Evolutionary conservation across 2,329 filamentous ascomycete genomes (phyloP).

Genomic region (Daldinia sp.): DNA sequence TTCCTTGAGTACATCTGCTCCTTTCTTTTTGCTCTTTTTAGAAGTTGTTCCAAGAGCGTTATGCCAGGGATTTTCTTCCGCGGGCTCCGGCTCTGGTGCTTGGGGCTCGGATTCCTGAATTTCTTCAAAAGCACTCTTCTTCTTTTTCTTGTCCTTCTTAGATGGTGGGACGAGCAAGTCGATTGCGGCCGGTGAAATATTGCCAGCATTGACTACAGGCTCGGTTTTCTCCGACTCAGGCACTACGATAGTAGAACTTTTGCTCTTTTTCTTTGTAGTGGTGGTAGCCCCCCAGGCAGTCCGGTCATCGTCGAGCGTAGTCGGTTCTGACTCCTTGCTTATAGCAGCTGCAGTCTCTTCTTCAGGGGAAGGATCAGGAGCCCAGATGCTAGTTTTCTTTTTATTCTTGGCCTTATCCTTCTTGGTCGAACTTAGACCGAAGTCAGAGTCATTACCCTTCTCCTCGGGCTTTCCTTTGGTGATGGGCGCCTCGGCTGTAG

Average conservation of each 20-base stretch:
- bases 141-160: conserved; percentile 53
- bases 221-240: conserved; percentile 37
- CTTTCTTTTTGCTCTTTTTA: conserved; percentile 45
- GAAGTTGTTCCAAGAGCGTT: conserved; percentile 35
- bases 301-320: conserved; percentile 43
- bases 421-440: conserved; percentile 39
- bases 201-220: background rate
- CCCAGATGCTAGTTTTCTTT: conserved; percentile 53
- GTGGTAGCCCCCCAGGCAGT: conserved; percentile 45
- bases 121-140: conserved; percentile 43
- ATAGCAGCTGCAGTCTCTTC: conserved; percentile 43
- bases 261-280: conserved; percentile 53
- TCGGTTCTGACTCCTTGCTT: conserved; percentile 38
- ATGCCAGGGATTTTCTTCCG: conserved; percentile 21
- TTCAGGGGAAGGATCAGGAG: conserved; percentile 44
- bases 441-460: conserved; percentile 43
- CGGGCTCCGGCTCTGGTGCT: conserved; percentile 23
- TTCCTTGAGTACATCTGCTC: conserved; percentile 33
- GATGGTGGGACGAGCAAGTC: conserved; percentile 39
- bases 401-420: conserved; percentile 52
- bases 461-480: conserved; percentile 42
- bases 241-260: conserved; percentile 41
- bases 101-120: conserved; percentile 24
- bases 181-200: conserved; percentile 15
- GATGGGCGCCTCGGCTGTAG: conserved; percentile 43